A percentile compares a stretch with the other conserved stretches of the same genome.
Evolutionary conservation across 169 alveolate species (phyloP).

Genomic region (Ichthyophthirius multifiliis): DNA sequence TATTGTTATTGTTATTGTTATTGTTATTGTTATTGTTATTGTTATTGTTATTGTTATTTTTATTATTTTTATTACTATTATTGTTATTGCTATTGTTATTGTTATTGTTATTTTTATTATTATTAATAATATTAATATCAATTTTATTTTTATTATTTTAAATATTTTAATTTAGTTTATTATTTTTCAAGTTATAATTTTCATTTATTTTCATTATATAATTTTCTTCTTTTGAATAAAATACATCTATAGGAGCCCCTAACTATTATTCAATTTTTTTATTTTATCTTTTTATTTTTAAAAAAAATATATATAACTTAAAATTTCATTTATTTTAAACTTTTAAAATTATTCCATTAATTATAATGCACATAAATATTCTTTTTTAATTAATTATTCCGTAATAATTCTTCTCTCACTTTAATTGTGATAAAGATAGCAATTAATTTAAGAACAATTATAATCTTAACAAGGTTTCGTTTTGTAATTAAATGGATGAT

Average conservation of each 20-base stretch:
- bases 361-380: too few relatives aligned
- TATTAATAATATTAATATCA: not conserved
- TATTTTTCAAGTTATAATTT: not conserved
- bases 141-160: too few relatives aligned
- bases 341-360: too few relatives aligned
- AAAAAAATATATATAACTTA: too few relatives aligned
- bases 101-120: not conserved
- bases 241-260: not conserved
- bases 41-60: not conserved
- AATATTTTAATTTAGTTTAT: too few relatives aligned
- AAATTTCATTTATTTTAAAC: too few relatives aligned
- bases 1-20: not conserved
- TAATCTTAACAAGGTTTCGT: conserved; percentile 43
- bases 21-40: not conserved
- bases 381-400: too few relatives aligned
- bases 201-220: not conserved
- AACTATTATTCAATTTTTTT: too few relatives aligned
- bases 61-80: not conserved
- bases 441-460: too few relatives aligned
- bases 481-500: conserved; percentile 64
- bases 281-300: too few relatives aligned
- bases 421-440: too few relatives aligned
- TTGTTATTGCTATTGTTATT: not conserved
- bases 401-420: too few relatives aligned
- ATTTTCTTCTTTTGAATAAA: not conserved